Evolutionary conservation across 257 asterid species (phyloP), one percentile per base, ranked within the genome.

Genomic region (Scutellaria baicalensis): DNA sequence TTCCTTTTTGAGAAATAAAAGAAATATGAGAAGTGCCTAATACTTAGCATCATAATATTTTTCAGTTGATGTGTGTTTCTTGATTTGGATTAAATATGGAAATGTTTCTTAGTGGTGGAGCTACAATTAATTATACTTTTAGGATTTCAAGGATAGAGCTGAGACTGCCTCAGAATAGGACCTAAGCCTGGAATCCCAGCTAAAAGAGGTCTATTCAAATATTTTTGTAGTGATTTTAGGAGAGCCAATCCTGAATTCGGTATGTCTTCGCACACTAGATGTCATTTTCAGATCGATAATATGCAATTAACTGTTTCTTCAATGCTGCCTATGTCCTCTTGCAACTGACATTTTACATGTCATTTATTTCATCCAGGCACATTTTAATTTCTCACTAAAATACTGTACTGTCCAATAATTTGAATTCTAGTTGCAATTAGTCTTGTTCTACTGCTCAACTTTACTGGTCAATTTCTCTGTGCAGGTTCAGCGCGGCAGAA

Each of bases 401-500:
- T 21, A 66, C n/a, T 51, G 64, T 56, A 64, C 48, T 31, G 16
- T 45, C 56, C 14, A 67, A 60, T 49, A 33, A 66, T 38, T 67
- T 17, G 18, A 45, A 44, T 35, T 60, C 67, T 16, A 74, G 58
- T 51, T 61, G 65, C 2, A 21, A 49, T 69, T 18, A 36, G 20
- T 43, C 17, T 65, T 55, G 35, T 64, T 81, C 21, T 27, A 55
- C 13, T 54, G 65, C 43, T 82, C 64, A 56, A 68, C 74, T 76
- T 58, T 58, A 4, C 64, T 38, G 63, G 55, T 59, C 75, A 69
- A 73, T 56, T 44, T 69, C 73, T 55, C 44, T 27, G 36, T 73
- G 62, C 80, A 90, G 95, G 84, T 82, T 82, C 77, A 87, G 94
- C 77, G 94, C 87, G 60, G 85, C 89, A 71, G 98, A 92, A 58